Conservation (phyloP, 1,284 basidiomycete genomes). For the Uromyces viciae-fabae region DNA sequence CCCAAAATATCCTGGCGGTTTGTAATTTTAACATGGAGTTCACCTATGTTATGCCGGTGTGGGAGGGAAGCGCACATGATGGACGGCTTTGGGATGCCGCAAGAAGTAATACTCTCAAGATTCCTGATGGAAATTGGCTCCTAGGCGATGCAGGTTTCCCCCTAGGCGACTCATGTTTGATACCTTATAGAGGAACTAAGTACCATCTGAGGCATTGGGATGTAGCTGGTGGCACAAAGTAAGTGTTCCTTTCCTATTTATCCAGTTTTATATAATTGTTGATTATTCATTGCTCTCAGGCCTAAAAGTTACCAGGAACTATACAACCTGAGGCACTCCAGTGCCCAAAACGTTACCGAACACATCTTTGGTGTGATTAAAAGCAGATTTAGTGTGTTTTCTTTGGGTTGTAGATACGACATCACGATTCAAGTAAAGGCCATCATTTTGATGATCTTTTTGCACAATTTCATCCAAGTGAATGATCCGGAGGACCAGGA, state of each 20-base stretch:
- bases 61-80: not conserved
- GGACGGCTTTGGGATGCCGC: not conserved
- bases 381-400: not conserved
- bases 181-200: not conserved
- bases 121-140: not conserved
- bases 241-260: not conserved
- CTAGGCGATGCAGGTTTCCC: slow-evolving; percentile 1
- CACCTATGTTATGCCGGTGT: not conserved
- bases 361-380: slow-evolving; percentile 45
- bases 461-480: not conserved
- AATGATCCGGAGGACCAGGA: not conserved
- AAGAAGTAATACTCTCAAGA: not conserved
- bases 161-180: not conserved
- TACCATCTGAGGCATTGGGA: slow-evolving; percentile 10
- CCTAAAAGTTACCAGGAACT: slow-evolving; percentile 45
- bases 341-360: slow-evolving; percentile 46
- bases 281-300: not conserved
- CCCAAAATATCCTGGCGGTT: slow-evolving; percentile 9
- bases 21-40: not conserved
- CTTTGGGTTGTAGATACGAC: not conserved
- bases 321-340: slow-evolving; percentile 45
- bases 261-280: not conserved
- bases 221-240: not conserved
- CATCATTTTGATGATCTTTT: slow-evolving; percentile 7
- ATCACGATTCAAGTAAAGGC: not conserved